These are phyloP conservation scores for Colletotrichum falcatum DNA, from an alignment of 2,329 filamentous ascomycete genomes.

Conservation along the genomic window DNA sequence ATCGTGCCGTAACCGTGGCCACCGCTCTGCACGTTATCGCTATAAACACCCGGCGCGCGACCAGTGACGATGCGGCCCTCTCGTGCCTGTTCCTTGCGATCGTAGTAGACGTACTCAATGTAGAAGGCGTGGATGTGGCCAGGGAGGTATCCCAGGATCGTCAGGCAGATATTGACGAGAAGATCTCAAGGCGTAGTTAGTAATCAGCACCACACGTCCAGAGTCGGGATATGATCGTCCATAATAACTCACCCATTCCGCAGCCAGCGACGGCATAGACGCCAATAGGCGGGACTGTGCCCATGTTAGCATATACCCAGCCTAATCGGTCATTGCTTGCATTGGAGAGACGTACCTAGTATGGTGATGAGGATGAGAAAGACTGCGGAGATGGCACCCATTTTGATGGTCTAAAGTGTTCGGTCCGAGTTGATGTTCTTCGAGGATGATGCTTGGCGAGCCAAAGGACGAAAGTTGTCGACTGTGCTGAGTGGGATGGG, in stretches of 20 bases:
- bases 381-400: conserved; percentile 63
- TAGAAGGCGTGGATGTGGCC: conserved; percentile 87
- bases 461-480: background rate
- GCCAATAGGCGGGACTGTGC: conserved; percentile 74
- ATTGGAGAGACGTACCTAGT: conserved; percentile 56
- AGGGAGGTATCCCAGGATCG: conserved; percentile 77
- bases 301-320: conserved; percentile 41
- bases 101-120: conserved; percentile 84
- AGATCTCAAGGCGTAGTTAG: conserved; percentile 60
- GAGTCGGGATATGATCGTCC: background rate
- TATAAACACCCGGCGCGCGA: conserved; percentile 78
- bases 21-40: conserved; percentile 78
- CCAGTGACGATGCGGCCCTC: conserved; percentile 65
- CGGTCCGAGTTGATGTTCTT: background rate
- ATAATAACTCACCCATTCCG: conserved; percentile 59
- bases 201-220: conserved; percentile 15
- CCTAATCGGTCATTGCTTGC: no score
- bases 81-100: conserved; percentile 73
- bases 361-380: conserved; percentile 65
- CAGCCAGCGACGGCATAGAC: conserved; percentile 75
- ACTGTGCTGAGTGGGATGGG: conserved; percentile 8
- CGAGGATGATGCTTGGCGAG: conserved; percentile 36
- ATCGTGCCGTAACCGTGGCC: conserved; percentile 69
- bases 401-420: conserved; percentile 49
- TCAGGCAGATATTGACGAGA: conserved; percentile 75